Conservation (phyloP, 2,329 filamentous ascomycete species). For the Aspergillus brasiliensis region DNA sequence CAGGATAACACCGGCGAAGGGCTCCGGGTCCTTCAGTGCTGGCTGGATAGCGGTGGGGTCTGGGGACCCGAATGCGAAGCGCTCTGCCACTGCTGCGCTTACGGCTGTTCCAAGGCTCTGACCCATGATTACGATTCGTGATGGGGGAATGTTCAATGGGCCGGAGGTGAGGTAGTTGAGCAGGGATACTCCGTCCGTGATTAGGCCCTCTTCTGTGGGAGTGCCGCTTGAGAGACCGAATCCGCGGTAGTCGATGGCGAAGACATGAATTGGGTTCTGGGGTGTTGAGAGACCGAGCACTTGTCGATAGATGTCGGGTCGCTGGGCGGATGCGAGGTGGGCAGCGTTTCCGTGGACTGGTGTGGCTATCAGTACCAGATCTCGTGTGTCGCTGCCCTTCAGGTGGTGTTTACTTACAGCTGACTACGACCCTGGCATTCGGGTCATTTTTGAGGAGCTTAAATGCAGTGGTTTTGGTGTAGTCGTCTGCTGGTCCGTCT, state of each 20-base stretch:
- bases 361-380: background rate
- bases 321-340: conserved; percentile 75
- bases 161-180: conserved; percentile 63
- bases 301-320: conserved; percentile 75
- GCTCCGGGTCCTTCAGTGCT: conserved; percentile 50
- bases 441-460: conserved; percentile 54
- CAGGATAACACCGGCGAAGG: conserved; percentile 79
- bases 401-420: conserved; percentile 44
- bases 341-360: conserved; percentile 70
- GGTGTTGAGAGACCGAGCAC: conserved; percentile 70
- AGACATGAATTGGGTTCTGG: conserved; percentile 67
- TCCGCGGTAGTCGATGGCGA: conserved; percentile 90
- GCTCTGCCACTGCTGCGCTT: conserved; percentile 71
- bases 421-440: conserved; percentile 57
- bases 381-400: background rate
- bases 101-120: conserved; percentile 90
- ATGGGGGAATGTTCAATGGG: conserved; percentile 67
- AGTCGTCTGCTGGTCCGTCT: conserved; percentile 54
- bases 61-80: conserved; percentile 57
- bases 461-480: conserved; percentile 53
- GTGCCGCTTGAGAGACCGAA: conserved; percentile 79
- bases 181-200: conserved; percentile 73
- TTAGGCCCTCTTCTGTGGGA: conserved; percentile 78
- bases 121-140: conserved; percentile 77
- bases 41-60: conserved; percentile 40